Percentiles rank a stretch among this genome's conserved stretches.
Evolutionary conservation across 768 basidiomycete species (phyloP).

Genomic region (Hirschioporus abietinus): DNA sequence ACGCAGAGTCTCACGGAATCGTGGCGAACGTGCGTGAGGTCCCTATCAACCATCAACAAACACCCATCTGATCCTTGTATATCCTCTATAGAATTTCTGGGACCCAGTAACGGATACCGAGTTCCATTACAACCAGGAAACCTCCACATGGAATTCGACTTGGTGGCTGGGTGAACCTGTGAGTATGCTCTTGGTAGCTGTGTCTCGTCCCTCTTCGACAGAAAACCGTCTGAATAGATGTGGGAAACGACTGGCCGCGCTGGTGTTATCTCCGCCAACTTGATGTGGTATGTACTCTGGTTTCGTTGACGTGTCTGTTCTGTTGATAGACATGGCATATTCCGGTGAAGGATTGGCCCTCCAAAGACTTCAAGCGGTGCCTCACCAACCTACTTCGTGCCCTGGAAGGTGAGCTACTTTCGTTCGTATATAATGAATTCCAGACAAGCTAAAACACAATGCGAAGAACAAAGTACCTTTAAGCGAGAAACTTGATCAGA

Average conservation of each 20-base stretch:
- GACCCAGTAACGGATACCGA: conserved; percentile 58
- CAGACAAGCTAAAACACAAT: neutral
- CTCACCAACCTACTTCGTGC: conserved; percentile 70
- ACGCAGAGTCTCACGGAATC: conserved; percentile 88
- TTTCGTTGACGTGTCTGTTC: neutral
- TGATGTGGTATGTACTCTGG: conserved; percentile 73
- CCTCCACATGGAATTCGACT: conserved; percentile 55
- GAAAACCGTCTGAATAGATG: conserved; percentile 43
- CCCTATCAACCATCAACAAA: neutral
- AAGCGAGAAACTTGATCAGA: conserved; percentile 66
- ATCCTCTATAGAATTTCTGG: conserved; percentile 67
- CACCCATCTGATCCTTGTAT: neutral
- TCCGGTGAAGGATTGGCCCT: conserved; percentile 68
- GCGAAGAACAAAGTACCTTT: conserved; percentile 55
- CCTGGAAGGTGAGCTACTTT: conserved; percentile 61
- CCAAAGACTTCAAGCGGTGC: conserved; percentile 60
- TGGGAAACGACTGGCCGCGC: conserved; percentile 84
- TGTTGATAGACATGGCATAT: neutral
- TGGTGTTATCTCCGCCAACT: conserved; percentile 71
- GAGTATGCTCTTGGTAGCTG: conserved; percentile 16
- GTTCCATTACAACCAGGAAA: conserved; percentile 66
- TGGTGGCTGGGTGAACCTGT: conserved; percentile 96
- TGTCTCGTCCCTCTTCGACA: conserved; percentile 10
- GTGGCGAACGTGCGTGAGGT: conserved; percentile 68
- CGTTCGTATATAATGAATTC: neutral